A percentile compares a stretch with the other conserved stretches of the same genome.
phyloP scores from a whole-genome alignment of 345 rosid species.

The Citrus mangshanensis region DNA sequence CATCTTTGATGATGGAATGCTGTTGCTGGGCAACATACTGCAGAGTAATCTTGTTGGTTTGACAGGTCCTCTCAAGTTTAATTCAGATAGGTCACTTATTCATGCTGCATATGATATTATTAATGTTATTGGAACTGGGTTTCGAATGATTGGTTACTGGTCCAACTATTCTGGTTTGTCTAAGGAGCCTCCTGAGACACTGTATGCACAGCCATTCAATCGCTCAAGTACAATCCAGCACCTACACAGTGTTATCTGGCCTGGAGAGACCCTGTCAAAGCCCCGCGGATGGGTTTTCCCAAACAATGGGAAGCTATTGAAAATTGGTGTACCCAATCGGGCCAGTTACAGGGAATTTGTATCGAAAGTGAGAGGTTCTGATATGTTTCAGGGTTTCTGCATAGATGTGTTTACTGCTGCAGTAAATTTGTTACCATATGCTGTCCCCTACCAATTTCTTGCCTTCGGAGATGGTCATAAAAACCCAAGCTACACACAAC shows the following conservation, averaged over 20 bases:
- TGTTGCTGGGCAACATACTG: slow-evolving; percentile 57
- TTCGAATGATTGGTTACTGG: slow-evolving; percentile 83
- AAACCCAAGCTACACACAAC: slow-evolving; percentile 80
- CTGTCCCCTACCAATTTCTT: slow-evolving; percentile 68
- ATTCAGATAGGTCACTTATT: slow-evolving; percentile 46
- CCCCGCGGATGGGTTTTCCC: slow-evolving; percentile 99
- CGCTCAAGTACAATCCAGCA: slow-evolving; percentile 56
- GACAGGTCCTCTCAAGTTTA: slow-evolving; percentile 70
- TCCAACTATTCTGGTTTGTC: slow-evolving; percentile 88
- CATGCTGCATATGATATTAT: slow-evolving; percentile 78
- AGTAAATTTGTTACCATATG: slow-evolving; percentile 70
- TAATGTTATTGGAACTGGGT: slow-evolving; percentile 84
- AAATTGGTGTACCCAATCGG: slow-evolving; percentile 81
- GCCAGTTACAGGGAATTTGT: slow-evolving; percentile 75
- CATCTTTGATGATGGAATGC: slow-evolving; percentile 56
- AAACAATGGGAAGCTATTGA: slow-evolving; percentile 76
- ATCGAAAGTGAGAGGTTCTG: slow-evolving; percentile 56
- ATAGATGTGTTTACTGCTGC: slow-evolving; percentile 91
- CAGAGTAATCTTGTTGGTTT: slow-evolving; percentile 64
- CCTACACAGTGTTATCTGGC: slow-evolving; percentile 75
- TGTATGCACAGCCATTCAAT: slow-evolving; percentile 54
- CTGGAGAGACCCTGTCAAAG: slow-evolving; percentile 65
- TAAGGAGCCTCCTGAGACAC: slow-evolving; percentile 55
- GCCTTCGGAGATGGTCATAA: slow-evolving; percentile 68
- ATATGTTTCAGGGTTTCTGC: slow-evolving; percentile 79